A percentile compares a stretch with the other conserved stretches of the same genome.
Evolutionary conservation across 2,329 filamentous ascomycete species (phyloP).

Genomic region (Bretziella fagacearum): DNA sequence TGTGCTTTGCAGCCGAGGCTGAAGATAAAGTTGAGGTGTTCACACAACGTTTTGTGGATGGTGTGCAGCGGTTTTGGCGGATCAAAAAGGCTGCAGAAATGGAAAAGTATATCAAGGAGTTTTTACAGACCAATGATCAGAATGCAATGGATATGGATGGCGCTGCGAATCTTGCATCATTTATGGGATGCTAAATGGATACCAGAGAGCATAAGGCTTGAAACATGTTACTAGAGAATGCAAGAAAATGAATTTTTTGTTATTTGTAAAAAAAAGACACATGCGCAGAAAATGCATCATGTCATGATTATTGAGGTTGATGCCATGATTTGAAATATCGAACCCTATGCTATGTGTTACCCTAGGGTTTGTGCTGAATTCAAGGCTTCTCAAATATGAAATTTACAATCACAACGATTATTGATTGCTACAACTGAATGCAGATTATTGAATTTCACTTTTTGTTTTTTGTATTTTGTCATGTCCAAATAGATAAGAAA

Average conservation of each 20-base stretch:
- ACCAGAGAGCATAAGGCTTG: neutral
- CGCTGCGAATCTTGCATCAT: conserved; percentile 20
- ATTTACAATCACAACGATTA: neutral
- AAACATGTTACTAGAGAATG: neutral
- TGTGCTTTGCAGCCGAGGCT: conserved; percentile 77
- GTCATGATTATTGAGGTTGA: conserved; percentile 1
- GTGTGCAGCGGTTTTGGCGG: conserved; percentile 58
- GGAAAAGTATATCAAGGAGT: conserved; percentile 38
- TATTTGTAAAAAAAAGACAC: neutral
- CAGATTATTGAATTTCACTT: conserved; percentile 11
- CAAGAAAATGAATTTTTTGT: neutral
- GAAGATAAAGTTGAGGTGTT: conserved; percentile 49
- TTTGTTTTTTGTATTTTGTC: conserved; percentile 10
- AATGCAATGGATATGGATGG: conserved; percentile 15
- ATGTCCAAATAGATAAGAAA: conserved; percentile 5
- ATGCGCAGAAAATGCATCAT: neutral
- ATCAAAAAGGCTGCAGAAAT: conserved; percentile 51
- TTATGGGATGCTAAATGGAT: conserved; percentile 19
- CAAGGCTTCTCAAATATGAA: too few species aligned
- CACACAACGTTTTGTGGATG: conserved; percentile 48
- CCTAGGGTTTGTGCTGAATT: too few species aligned
- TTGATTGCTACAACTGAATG: too few species aligned
- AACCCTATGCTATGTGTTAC: neutral
- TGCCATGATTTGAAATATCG: neutral
- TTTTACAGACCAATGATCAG: conserved; percentile 15